Conservation (phyloP, 352 stramenopile genomes). For the Pythium chondricola region DNA sequence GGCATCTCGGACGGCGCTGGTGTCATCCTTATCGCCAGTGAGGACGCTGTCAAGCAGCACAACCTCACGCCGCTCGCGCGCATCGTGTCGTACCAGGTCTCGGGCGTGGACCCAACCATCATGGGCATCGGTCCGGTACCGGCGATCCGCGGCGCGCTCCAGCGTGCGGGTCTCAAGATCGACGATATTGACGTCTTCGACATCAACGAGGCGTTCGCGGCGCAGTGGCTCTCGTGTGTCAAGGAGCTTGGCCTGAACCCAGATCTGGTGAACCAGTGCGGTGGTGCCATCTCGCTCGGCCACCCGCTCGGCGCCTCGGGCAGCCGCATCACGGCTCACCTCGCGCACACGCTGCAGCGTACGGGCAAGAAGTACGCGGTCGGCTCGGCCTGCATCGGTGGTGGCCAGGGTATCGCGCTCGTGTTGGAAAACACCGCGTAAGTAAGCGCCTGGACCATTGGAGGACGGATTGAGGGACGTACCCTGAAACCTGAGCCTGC, state of each 20-base stretch:
- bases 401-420: conserved; percentile 97
- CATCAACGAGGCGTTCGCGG: conserved; percentile 99
- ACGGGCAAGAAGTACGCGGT: conserved; percentile 92
- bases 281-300: conserved; percentile 94
- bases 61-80: conserved; percentile 91
- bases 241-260: conserved; percentile 96
- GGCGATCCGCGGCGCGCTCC: conserved; percentile 91
- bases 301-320: conserved; percentile 96
- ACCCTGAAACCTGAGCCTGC: too few species aligned
- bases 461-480: too few species aligned
- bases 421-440: conserved; percentile 91
- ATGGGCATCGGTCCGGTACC: conserved; percentile 97
- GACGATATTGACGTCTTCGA: conserved; percentile 96
- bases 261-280: conserved; percentile 90
- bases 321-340: conserved; percentile 87
- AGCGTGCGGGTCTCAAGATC: conserved; percentile 83
- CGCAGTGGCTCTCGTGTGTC: conserved; percentile 94
- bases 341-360: conserved; percentile 83
- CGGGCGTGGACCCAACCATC: conserved; percentile 94
- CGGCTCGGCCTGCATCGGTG: conserved; percentile 96
- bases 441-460: too few species aligned
- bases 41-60: conserved; percentile 91
- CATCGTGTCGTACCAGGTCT: conserved; percentile 89
- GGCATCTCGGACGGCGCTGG: conserved; percentile 97
- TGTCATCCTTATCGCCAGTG: conserved; percentile 91